Percentiles rank a stretch among this genome's conserved stretches.
These are phyloP conservation scores for Amesomyces nigricolor DNA, from an alignment of 2,329 filamentous ascomycete species.

Conservation along the genomic window DNA sequence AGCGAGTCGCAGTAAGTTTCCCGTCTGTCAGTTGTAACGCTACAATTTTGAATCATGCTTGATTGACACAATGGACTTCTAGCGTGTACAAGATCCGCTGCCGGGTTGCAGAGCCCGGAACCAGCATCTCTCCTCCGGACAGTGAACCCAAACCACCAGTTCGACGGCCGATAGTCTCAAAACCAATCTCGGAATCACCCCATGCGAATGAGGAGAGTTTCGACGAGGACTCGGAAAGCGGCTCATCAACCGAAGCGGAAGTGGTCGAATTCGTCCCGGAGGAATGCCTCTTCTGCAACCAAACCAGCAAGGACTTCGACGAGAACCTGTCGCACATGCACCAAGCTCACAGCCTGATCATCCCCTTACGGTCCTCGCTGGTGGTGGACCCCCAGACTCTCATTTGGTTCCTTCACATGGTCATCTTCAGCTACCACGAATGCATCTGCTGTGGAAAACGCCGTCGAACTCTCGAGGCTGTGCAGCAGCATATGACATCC, in stretches of 20 bases:
- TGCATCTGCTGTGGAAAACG: constrained; percentile 46
- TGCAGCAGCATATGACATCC: constrained; percentile 46
- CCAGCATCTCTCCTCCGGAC: constrained; percentile 1
- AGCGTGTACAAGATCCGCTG: constrained; percentile 12
- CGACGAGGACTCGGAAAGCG: constrained; percentile 5
- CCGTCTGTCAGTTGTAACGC: not conserved
- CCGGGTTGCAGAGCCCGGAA: constrained; percentile 7
- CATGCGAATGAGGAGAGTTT: not conserved
- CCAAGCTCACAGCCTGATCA: constrained; percentile 41
- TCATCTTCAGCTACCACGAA: constrained; percentile 44
- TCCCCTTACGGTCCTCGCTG: constrained; percentile 37
- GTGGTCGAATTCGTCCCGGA: constrained; percentile 25
- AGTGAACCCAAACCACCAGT: not conserved
- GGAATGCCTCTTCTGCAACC: constrained; percentile 41
- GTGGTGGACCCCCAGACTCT: constrained; percentile 43
- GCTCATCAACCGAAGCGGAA: not conserved
- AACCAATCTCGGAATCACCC: not conserved
- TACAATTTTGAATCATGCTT: not conserved
- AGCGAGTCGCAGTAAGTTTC: constrained; percentile 11
- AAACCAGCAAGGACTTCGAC: constrained; percentile 29
- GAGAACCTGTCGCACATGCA: constrained; percentile 45
- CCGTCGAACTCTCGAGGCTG: constrained; percentile 38
- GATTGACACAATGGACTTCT: no score
- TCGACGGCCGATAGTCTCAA: not conserved
- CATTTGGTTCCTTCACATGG: constrained; percentile 42